These are phyloP conservation scores for Metschnikowia noctiluminum DNA, from an alignment of 805 yeast species.

Conservation along the genomic window DNA sequence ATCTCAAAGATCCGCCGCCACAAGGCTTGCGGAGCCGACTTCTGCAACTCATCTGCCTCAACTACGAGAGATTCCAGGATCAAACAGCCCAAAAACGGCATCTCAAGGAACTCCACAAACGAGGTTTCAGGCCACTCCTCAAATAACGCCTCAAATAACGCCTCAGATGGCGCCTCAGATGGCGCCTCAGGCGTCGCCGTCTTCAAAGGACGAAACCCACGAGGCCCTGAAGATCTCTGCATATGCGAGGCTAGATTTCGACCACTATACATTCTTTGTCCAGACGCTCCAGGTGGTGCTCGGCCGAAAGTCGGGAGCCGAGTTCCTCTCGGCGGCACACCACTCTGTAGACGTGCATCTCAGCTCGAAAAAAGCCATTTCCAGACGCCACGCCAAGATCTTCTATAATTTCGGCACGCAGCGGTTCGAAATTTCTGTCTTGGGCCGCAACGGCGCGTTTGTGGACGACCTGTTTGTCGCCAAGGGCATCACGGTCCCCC, in stretches of 20 bases:
- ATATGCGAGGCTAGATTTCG: conserved; percentile 83
- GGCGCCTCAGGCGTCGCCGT: too few species aligned
- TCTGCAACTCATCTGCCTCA: conserved; percentile 1
- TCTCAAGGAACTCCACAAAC: not conserved
- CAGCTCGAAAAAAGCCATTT: conserved; percentile 88
- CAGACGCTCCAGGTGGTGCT: conserved; percentile 92
- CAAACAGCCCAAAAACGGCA: conserved; percentile 2
- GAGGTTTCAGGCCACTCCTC: too few species aligned
- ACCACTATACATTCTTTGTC: conserved; percentile 88
- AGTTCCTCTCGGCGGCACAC: conserved; percentile 55
- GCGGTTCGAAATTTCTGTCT: conserved; percentile 83
- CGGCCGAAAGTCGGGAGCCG: conserved; percentile 71
- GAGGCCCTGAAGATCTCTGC: conserved; percentile 45
- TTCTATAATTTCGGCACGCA: conserved; percentile 96
- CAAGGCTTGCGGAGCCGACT: not conserved
- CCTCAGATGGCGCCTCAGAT: too few species aligned
- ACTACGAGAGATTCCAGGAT: conserved; percentile 2
- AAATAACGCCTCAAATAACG: too few species aligned
- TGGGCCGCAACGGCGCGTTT: conserved; percentile 96
- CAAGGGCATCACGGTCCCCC: conserved; percentile 86
- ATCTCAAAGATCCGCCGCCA: not conserved
- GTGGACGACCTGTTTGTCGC: conserved; percentile 89
- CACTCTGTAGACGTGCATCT: conserved; percentile 88
- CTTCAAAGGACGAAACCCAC: not conserved
- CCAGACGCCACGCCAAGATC: conserved; percentile 91